These are phyloP conservation scores for Solanum paucissectum DNA, from an alignment of 257 asterid species.

Conservation along the genomic window DNA sequence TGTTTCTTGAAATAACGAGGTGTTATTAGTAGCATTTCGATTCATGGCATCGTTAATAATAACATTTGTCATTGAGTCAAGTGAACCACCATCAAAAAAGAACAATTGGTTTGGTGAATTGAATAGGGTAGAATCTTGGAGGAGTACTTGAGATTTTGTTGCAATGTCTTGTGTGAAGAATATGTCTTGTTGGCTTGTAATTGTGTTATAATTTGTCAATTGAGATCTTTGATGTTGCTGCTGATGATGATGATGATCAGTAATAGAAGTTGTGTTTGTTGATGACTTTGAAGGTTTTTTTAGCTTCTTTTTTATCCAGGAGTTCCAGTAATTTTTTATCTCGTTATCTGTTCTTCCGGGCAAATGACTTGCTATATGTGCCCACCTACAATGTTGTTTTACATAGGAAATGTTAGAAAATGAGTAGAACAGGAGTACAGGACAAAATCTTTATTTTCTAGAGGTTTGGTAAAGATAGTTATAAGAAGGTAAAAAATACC, in stretches of 20 bases:
- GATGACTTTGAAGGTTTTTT: constrained; percentile 35
- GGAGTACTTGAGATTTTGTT: constrained; percentile 17
- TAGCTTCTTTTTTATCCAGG: constrained; percentile 87
- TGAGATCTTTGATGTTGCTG: constrained; percentile 20
- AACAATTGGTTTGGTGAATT: constrained; percentile 35
- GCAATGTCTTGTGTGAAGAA: constrained; percentile 27
- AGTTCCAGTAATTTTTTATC: constrained; percentile 89
- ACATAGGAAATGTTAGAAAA: background rate
- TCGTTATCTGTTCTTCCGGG: constrained; percentile 94
- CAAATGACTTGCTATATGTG: constrained; percentile 88
- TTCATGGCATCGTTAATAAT: background rate
- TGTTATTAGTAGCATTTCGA: constrained; percentile 2
- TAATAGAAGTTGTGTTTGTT: background rate
- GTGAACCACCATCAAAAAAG: constrained; percentile 38
- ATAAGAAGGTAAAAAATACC: background rate
- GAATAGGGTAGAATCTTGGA: constrained; percentile 16
- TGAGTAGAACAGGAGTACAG: background rate
- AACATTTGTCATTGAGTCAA: constrained; percentile 7
- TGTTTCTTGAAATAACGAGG: constrained; percentile 36
- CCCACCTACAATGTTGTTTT: constrained; percentile 56
- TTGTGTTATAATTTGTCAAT: constrained; percentile 6
- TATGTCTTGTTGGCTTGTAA: constrained; percentile 26
- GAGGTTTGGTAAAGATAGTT: background rate
- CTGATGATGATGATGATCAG: background rate
- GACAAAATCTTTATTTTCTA: background rate